Evolutionary conservation across 306 rosid species (phyloP), one percentile per base, ranked within the genome.

Genomic region (Dryas drummondii): DNA sequence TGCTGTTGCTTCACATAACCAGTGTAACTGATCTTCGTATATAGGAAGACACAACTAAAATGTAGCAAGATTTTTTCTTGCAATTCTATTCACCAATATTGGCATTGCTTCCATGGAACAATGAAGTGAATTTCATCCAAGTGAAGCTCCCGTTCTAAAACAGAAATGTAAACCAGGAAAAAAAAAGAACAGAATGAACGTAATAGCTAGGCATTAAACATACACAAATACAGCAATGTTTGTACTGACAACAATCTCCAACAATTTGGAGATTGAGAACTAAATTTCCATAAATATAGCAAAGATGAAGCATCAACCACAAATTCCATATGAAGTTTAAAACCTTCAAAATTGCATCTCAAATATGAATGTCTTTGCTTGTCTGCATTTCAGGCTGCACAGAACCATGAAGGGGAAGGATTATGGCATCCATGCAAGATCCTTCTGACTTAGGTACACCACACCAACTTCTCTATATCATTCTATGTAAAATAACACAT

Each of bases 1-100:
- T 87, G 96, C 42, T 93, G 84, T 85, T 94, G 98, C 92, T 91
- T 94, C 74, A 91, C 98, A 82, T 94, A 94, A 79, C 97, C 97
- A 79, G 53, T 19, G 3, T 17, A 19, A 42, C 19, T 55, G 15
- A 2, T n/a, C n/a, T 12, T 70, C 40, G 4, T 5, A 68, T 12
- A 5, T 45, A 68, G 22, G 19, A 26, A 49, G 56, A 67, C 51
- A 22, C 27, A 41, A 64, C 37, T 32, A 22, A 4, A 9, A 65
- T 10, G 51, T 45, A 45, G 37, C 12, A 17, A 70, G 41, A 5
- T 13, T 27, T 10, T 52, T 16, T 5, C 61, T 69, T 37, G 62
- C 66, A 44, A 57, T 55, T 60, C 60, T 56, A 76, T 40, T 62
- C 7, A 13, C 26, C 7, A 6, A 52, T 53, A 69, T 15, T 17